Evolutionary conservation across 2,329 filamentous ascomycete species (phyloP), one percentile per base, ranked within the genome.

Genomic region (Diaporthe aspalathi): DNA sequence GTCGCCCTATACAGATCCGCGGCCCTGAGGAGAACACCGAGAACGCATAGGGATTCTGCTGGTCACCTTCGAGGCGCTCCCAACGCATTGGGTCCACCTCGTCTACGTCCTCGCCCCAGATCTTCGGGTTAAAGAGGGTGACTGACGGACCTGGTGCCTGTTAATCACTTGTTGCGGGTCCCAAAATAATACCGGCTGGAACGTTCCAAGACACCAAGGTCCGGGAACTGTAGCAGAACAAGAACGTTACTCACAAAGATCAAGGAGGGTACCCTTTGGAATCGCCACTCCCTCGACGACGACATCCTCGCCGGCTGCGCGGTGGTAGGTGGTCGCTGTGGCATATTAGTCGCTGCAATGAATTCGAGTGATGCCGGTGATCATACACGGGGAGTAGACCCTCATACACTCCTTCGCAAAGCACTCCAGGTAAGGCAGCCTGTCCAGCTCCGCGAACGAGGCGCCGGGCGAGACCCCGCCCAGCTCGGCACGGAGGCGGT

Each of bases 1-100:
- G 77, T 68, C 78, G 79, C 16, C 82, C 82, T 40, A 83, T 82
- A 73, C 82, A 84, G 53, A 78, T 77, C 17, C 81, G 75, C 7
- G 81, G 79, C 3, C 81, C 82, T 54, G 80, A 78, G 65, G 80
- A 76, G 70, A 84, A 84, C 0, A 80, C 77, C 47, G 79, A 76
- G 49, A 81, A 81, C 0, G 82, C 78, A 53, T 79, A 80, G 0
- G 78, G 74, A 54, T 74, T 77, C 9, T 75, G 65, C 5, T 76
- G 76, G 8, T 68, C 69, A 3, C 77, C 78, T 3, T 63, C 49
- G 5, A 76, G 74, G 2, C 73, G 49, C 38, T 78, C 76, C 70
- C 56, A 78, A n/a, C 77, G 74, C 1, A 70, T 69, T 29, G 76
- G 77, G 38, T 74, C 60, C 47, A 78, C 73, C 22, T 72, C 60